Base-by-base conservation (phyloP, 2,329 filamentous ascomycete genomes). In the Aspergillus alliaceus region DNA sequence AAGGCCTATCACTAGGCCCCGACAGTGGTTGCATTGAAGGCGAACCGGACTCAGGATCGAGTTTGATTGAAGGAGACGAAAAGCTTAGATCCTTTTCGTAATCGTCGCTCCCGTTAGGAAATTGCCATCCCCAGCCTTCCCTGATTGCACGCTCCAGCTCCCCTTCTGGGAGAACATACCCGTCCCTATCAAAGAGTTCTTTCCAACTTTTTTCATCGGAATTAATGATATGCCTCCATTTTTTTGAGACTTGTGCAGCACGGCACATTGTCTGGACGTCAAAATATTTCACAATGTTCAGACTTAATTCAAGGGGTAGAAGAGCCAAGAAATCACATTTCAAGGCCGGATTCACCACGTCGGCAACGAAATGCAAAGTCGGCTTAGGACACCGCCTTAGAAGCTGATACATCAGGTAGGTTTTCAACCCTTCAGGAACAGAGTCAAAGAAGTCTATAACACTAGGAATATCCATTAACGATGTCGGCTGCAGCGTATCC, bases 41-140 rank as follows among this genome's bases (percentile, higher is more conserved):
- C 25, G 65, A 65, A 20, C 62, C 64, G 4, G 51, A 58, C 29
- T 73, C 80, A n/a, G 68, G 72, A 44, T 82, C 79, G 4, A 70
- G 73, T 54, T 72, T 74, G 4, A 70, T 58, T 12, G 60, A 64
- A 8, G 73, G 44, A 48, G 44, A 51, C 76, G 80, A 60, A 71
- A 81, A 75, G 72, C 90, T 91, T 49, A 97, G 75, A 70, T 99
- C 93, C 57, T 85, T 83, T 73, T 99, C 95, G 54, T 84, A 91
- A 24, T 90, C 91, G 53, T 90, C 84, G 4, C 82, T 75, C 0
- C 89, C 90, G 54, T 86, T 84, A 0, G 93, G 91, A 69, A 93
- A 91, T 72, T 99, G 95, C 92, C 95, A 99, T 14, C 93, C 95
- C 95, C 95, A 99, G 14, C 95, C 95, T 78, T 98, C 91, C 40